Percentiles rank a stretch among this genome's conserved stretches.
phyloP scores from a whole-genome alignment of 2,329 filamentous ascomycete genomes.

The Penicillium olsonii region DNA sequence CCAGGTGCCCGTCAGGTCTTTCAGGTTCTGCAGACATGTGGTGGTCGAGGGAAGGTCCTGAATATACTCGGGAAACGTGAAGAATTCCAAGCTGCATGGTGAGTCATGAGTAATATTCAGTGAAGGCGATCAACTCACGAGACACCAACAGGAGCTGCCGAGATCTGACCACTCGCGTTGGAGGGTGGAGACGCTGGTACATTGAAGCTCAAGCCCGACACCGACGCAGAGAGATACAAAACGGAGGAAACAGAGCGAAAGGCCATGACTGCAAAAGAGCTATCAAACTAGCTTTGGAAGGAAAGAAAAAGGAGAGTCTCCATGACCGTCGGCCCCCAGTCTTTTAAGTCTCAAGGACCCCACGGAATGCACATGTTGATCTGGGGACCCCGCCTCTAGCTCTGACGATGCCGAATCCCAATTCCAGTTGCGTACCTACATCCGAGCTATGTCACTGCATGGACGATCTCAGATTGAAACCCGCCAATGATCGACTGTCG shows the following conservation, averaged over 20 bases:
- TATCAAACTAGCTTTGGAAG: not conserved
- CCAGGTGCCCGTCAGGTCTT: constrained; percentile 52
- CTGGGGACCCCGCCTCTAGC: not conserved
- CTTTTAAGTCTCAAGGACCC: too few species aligned
- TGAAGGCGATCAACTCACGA: constrained; percentile 38
- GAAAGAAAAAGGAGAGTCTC: not conserved
- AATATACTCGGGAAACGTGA: constrained; percentile 58
- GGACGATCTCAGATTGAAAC: too few species aligned
- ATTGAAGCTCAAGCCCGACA: constrained; percentile 34
- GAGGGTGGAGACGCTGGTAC: constrained; percentile 37
- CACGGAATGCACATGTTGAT: not conserved
- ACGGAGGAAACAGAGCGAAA: not conserved
- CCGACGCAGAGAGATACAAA: not conserved
- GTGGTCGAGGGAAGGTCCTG: constrained; percentile 53
- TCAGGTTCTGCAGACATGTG: constrained; percentile 56
- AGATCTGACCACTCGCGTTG: constrained; percentile 34
- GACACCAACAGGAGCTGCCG: constrained; percentile 48
- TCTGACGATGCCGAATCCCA: too few species aligned
- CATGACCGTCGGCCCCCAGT: too few species aligned
- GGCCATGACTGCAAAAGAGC: not conserved
- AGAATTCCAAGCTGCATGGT: constrained; percentile 54
- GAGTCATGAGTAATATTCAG: not conserved
- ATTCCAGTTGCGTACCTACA: too few species aligned
- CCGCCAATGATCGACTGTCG: too few species aligned
- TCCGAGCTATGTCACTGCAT: too few species aligned